Evolutionary conservation across 805 yeast genomes (phyloP).

Genomic region (Saturnispora sekii): DNA sequence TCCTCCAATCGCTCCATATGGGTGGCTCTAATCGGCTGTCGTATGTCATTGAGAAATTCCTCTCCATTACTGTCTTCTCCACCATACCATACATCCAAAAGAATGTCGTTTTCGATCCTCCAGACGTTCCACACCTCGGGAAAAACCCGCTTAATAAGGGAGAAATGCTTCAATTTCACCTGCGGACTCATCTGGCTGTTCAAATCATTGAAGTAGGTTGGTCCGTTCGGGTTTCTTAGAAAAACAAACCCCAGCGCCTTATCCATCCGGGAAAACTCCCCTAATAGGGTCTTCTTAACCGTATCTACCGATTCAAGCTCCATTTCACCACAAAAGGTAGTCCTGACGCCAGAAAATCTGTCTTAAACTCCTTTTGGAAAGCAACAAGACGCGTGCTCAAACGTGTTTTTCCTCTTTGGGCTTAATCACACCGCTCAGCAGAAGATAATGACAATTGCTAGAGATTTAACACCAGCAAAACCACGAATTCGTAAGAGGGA

Average conservation of each 20-base stretch:
- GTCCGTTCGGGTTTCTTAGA: constrained; percentile 1
- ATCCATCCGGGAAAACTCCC: constrained; percentile 3
- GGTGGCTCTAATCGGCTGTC: background rate
- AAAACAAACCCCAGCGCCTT: constrained; percentile 6
- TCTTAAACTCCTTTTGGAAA: too few relatives aligned
- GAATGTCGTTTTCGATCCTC: constrained; percentile 2
- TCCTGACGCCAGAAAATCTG: too few relatives aligned
- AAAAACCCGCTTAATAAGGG: background rate
- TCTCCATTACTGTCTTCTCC: background rate
- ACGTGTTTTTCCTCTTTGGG: background rate
- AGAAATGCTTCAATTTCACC: background rate
- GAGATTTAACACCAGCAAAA: background rate
- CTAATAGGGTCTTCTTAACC: too few relatives aligned
- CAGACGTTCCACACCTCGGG: constrained; percentile 4
- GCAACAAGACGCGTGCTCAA: too few relatives aligned
- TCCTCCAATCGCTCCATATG: background rate
- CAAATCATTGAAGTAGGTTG: constrained; percentile 5
- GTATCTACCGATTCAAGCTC: too few relatives aligned
- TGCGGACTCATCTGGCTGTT: constrained; percentile 5
- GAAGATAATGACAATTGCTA: background rate
- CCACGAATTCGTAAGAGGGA: background rate
- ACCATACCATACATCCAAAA: constrained; percentile 3
- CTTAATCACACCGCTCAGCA: background rate
- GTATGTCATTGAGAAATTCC: constrained; percentile 1
- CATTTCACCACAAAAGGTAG: background rate